Conservation (phyloP, 495 filamentous ascomycete species). For the Penicillium lividum region DNA sequence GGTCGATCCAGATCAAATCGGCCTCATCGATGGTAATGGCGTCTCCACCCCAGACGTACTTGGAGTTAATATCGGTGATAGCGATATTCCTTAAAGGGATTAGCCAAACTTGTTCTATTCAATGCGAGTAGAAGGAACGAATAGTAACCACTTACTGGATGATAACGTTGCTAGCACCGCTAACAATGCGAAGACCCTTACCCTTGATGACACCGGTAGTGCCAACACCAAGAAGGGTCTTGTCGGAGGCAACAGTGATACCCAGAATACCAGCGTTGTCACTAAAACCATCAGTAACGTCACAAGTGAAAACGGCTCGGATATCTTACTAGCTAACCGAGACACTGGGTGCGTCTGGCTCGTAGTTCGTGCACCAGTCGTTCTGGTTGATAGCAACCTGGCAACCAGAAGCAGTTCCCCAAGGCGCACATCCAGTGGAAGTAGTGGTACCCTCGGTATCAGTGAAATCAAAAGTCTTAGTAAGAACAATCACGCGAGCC, state of each 20-base stretch:
- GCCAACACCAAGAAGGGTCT: conserved; percentile 45
- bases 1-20: conserved; percentile 51
- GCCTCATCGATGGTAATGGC: conserved; percentile 45
- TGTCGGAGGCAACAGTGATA: conserved; percentile 48
- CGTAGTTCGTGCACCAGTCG: conserved; percentile 48
- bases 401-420: conserved; percentile 43
- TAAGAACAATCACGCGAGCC: conserved; percentile 41
- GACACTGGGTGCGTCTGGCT: conserved; percentile 34
- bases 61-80: conserved; percentile 49
- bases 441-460: conserved; percentile 44
- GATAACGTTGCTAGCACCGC: conserved; percentile 47
- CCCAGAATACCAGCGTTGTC: conserved; percentile 46
- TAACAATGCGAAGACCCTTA: conserved; percentile 47
- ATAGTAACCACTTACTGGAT: conserved; percentile 35
- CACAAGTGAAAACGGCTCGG: too few relatives aligned
- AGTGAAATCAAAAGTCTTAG: conserved; percentile 47
- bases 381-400: conserved; percentile 57
- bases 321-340: conserved; percentile 40
- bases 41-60: conserved; percentile 54
- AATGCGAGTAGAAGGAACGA: too few relatives aligned
- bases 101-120: background rate
- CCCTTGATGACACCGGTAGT: conserved; percentile 42
- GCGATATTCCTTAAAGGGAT: conserved; percentile 40
- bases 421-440: conserved; percentile 47
- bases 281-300: conserved; percentile 12